Evolutionary conservation across 2,329 filamentous ascomycete species (phyloP).

Genomic region (Sporothrix brunneoviolacea): DNA sequence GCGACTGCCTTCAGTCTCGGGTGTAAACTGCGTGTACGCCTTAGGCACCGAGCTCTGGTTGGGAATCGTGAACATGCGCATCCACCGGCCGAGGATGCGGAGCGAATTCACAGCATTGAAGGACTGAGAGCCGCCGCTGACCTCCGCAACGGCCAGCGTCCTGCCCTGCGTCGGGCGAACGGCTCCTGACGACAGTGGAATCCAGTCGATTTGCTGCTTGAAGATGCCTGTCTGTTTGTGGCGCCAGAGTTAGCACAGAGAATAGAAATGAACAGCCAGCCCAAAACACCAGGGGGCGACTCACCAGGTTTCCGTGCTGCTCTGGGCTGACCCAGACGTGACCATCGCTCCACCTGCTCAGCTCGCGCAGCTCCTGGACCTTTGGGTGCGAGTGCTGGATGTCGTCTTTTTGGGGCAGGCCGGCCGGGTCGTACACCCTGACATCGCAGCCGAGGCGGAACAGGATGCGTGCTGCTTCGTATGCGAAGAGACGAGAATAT

Average conservation of each 20-base stretch:
- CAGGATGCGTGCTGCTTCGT: constrained; percentile 53
- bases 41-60: constrained; percentile 59
- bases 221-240: constrained; percentile 56
- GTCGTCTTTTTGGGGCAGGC: constrained; percentile 58
- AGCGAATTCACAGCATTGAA: constrained; percentile 63
- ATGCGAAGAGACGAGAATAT: constrained; percentile 54
- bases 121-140: constrained; percentile 57
- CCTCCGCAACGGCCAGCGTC: constrained; percentile 55
- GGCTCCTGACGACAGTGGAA: constrained; percentile 53
- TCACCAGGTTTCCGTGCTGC: constrained; percentile 57
- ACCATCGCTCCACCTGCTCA: constrained; percentile 59
- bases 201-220: constrained; percentile 67
- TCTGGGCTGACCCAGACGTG: constrained; percentile 61
- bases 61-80: constrained; percentile 62
- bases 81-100: constrained; percentile 61
- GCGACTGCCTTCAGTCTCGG: constrained; percentile 32
- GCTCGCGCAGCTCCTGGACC: constrained; percentile 54
- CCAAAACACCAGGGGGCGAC: constrained; percentile 4
- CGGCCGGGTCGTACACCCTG: constrained; percentile 52
- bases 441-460: constrained; percentile 61
- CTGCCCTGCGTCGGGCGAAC: constrained; percentile 61
- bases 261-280: too few species aligned
- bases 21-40: constrained; percentile 47
- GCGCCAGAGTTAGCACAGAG: too few species aligned
- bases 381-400: constrained; percentile 50